Percentiles rank a stretch among this genome's conserved stretches.
These are phyloP conservation scores for Anaeromyces robustus DNA, from an alignment of 192 early-diverging fungal species.

Conservation along the genomic window DNA sequence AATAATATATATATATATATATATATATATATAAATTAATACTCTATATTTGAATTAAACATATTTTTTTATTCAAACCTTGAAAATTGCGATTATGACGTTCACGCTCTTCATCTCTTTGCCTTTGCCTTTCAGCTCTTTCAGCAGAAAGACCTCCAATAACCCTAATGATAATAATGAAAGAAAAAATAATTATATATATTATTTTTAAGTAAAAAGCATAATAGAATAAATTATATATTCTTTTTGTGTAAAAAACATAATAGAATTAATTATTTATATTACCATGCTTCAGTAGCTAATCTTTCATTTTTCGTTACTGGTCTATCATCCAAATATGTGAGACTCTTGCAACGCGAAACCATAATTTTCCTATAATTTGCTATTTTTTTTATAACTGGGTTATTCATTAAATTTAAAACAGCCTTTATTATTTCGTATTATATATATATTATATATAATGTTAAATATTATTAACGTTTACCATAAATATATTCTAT, in stretches of 20 bases:
- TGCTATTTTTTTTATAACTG: conserved; percentile 28
- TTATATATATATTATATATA: too few relatives aligned
- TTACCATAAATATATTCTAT: too few relatives aligned
- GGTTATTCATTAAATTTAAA: conserved; percentile 38
- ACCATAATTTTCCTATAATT: conserved; percentile 37
- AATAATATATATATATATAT: too few relatives aligned
- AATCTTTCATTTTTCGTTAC: conserved; percentile 43
- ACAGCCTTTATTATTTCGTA: conserved; percentile 20
- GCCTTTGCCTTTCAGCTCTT: conserved; percentile 24
- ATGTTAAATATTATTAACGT: too few relatives aligned
- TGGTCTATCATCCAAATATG: conserved; percentile 42
- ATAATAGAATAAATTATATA: too few relatives aligned
- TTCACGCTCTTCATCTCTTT: conserved; percentile 21
- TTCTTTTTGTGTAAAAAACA: too few relatives aligned
- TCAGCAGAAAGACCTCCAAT: conserved; percentile 27
- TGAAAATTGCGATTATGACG: conserved; percentile 31
- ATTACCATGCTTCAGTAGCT: conserved; percentile 32
- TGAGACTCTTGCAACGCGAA: conserved; percentile 16
- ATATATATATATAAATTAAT: too few relatives aligned
- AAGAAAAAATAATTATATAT: neutral
- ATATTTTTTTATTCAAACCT: neutral
- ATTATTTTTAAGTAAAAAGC: neutral
- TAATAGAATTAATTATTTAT: neutral
- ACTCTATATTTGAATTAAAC: too few relatives aligned
- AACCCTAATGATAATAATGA: conserved; percentile 6